Conservation (phyloP, 371 early-diverging fungal species). For the Haplosporangium sp. region DNA sequence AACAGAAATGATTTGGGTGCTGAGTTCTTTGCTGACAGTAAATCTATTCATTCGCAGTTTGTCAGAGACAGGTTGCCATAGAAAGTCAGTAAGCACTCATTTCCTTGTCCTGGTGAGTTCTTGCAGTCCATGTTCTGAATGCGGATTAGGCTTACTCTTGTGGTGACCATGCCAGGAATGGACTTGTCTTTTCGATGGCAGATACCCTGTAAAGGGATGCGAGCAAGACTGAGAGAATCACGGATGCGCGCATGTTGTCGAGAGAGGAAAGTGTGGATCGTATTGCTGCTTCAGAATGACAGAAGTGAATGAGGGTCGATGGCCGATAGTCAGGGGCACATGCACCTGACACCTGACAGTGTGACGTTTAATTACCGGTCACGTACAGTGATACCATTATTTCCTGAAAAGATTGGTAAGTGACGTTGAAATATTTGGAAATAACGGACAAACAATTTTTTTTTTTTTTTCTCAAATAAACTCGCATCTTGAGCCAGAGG, state of each 20-base stretch:
- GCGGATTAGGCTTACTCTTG: slow-evolving; percentile 23
- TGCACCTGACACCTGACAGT: too few relatives aligned
- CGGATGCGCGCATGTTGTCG: slow-evolving; percentile 31
- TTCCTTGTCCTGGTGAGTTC: neutral
- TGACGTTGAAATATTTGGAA: too few relatives aligned
- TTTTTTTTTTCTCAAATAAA: neutral
- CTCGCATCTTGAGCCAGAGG: neutral
- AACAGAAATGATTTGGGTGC: slow-evolving; percentile 39
- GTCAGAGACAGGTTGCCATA: too few relatives aligned
- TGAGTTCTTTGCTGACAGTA: slow-evolving; percentile 10
- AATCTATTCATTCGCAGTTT: slow-evolving; percentile 10
- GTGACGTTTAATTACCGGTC: too few relatives aligned
- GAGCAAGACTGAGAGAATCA: slow-evolving; percentile 31
- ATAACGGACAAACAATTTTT: too few relatives aligned
- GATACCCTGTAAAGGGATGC: slow-evolving; percentile 46
- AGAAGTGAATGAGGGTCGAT: too few relatives aligned
- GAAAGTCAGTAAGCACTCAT: too few relatives aligned
- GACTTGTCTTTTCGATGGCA: slow-evolving; percentile 43
- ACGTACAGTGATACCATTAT: too few relatives aligned
- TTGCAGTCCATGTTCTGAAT: neutral
- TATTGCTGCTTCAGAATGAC: too few relatives aligned
- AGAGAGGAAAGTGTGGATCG: neutral
- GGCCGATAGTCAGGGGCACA: too few relatives aligned
- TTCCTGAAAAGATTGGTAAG: too few relatives aligned
- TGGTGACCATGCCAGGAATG: slow-evolving; percentile 53